phyloP scores from a whole-genome alignment of 192 early-diverging fungal species.

The Funneliformis mosseae region DNA sequence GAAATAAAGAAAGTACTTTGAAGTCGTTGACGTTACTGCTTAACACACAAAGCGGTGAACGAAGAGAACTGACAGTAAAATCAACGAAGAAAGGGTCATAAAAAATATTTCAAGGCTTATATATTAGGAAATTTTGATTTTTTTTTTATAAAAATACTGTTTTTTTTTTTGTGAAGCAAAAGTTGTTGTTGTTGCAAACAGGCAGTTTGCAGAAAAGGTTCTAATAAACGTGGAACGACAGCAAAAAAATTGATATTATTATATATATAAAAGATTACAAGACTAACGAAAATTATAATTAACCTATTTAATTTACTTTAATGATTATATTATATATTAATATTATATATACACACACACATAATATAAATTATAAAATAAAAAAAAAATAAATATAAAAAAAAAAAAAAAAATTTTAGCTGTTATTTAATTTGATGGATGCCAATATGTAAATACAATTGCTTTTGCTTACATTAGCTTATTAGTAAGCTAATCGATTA shows the following conservation, averaged over 20 bases:
- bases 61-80: slow-evolving; percentile 11
- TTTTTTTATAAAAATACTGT: not conserved
- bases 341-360: too few relatives aligned
- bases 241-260: not conserved
- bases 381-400: too few relatives aligned
- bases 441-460: too few relatives aligned
- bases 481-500: too few relatives aligned
- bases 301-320: too few relatives aligned
- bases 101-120: not conserved
- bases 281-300: too few relatives aligned
- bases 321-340: too few relatives aligned
- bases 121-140: slow-evolving; percentile 7
- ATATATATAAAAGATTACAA: too few relatives aligned
- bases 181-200: not conserved
- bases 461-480: too few relatives aligned
- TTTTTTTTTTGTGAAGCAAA: slow-evolving; percentile 10
- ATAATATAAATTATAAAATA: too few relatives aligned
- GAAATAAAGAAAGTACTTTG: not conserved
- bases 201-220: not conserved
- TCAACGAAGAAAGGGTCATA: not conserved
- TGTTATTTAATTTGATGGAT: too few relatives aligned
- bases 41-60: not conserved
- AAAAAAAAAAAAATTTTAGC: too few relatives aligned
- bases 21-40: slow-evolving; percentile 22
- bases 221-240: not conserved